phyloP scores from a whole-genome alignment of 176 grass and related monocot species.

The Chloris gayana region DNA sequence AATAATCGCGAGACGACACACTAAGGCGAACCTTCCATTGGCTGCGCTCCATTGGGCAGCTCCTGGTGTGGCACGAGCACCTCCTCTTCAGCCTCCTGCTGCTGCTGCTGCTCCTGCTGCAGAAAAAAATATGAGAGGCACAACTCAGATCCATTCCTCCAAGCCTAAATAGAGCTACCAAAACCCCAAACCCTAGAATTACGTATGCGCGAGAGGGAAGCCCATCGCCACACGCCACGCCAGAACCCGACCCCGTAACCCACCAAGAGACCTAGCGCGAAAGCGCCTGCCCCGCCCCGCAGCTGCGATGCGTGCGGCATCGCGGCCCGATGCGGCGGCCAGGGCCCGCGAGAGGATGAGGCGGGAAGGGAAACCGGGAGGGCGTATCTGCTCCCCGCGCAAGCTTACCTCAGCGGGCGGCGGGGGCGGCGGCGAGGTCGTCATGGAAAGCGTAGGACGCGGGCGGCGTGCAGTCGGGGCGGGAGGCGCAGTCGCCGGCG shows the following conservation, averaged over 20 bases:
- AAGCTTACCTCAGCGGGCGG: constrained; percentile 58
- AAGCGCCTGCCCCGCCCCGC: not conserved
- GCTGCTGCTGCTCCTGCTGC: constrained; percentile 39
- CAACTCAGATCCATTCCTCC: constrained; percentile 60
- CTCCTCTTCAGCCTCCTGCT: constrained; percentile 66
- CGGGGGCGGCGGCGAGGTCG: constrained; percentile 59
- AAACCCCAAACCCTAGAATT: constrained; percentile 77
- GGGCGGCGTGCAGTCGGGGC: not conserved
- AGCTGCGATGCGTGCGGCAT: not conserved
- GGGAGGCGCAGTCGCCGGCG: constrained; percentile 30
- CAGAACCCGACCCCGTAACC: constrained; percentile 28
- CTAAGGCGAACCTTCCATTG: constrained; percentile 80
- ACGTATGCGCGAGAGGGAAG: constrained; percentile 8
- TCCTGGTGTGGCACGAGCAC: constrained; percentile 83
- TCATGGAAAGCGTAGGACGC: constrained; percentile 40
- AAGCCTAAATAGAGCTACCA: constrained; percentile 22
- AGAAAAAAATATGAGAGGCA: constrained; percentile 25
- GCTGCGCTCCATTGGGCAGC: constrained; percentile 71
- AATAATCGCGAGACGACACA: not conserved
- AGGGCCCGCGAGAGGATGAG: not conserved
- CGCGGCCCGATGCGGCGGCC: constrained; percentile 10
- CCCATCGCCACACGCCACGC: not conserved
- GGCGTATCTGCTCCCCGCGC: not conserved
- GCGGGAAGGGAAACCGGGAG: not conserved
- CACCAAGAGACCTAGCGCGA: constrained; percentile 35